Evolutionary conservation across 2,329 filamentous ascomycete genomes (phyloP).

Genomic region (Fusarium floridanum): DNA sequence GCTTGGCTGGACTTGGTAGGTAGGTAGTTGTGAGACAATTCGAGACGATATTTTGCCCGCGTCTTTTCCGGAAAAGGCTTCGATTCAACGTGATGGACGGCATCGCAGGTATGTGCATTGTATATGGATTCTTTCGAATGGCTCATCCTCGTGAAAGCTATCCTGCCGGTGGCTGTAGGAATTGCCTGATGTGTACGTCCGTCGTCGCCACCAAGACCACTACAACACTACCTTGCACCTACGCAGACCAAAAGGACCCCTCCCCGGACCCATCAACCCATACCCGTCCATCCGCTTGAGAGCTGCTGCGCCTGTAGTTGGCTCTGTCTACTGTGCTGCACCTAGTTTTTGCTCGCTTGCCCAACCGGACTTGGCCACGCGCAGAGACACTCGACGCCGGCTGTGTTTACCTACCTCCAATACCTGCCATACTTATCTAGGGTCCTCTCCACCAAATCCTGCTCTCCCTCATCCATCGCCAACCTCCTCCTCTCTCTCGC

Average conservation of each 20-base stretch:
- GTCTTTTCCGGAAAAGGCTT: conserved; percentile 35
- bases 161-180: conserved; percentile 22
- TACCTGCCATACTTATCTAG: conserved; percentile 13
- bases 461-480: conserved; percentile 2
- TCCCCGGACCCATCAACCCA: conserved; percentile 20
- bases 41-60: conserved; percentile 14
- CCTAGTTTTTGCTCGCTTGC: conserved; percentile 10
- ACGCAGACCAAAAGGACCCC: conserved; percentile 14
- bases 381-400: conserved; percentile 17
- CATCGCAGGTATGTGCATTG: conserved; percentile 29
- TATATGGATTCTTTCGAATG: conserved; percentile 10
- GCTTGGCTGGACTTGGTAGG: conserved; percentile 35
- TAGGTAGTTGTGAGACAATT: conserved; percentile 24
- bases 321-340: background rate
- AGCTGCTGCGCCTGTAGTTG: background rate
- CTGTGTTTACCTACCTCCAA: conserved; percentile 12
- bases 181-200: conserved; percentile 33
- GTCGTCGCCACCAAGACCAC: conserved; percentile 20
- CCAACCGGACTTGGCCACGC: conserved; percentile 43
- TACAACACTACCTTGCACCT: background rate
- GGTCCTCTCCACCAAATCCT: conserved; percentile 17
- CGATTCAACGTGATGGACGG: conserved; percentile 15
- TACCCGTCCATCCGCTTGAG: conserved; percentile 19
- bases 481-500: conserved; percentile 11
- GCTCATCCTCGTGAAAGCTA: conserved; percentile 7